Percentiles rank a stretch among this genome's conserved stretches.
These are phyloP conservation scores for Trichophyton simii DNA, from an alignment of 2,329 filamentous ascomycete genomes.

Conservation along the genomic window DNA sequence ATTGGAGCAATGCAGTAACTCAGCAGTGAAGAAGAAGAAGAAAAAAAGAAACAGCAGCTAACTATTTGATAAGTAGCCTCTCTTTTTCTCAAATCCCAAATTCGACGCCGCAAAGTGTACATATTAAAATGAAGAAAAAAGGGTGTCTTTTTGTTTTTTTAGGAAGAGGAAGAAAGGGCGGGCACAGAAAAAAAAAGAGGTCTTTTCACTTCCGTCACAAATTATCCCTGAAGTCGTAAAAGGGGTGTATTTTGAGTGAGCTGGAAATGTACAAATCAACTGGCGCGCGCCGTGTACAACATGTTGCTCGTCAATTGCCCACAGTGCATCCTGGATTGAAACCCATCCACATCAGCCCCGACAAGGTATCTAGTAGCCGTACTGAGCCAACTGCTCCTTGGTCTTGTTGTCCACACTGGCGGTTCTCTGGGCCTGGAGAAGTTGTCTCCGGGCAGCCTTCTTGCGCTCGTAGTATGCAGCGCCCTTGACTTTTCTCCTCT, in stretches of 20 bases:
- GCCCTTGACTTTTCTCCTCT: constrained; percentile 99
- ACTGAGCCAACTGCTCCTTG: constrained; percentile 73
- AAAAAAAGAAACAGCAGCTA: constrained; percentile 20
- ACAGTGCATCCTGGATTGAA: constrained; percentile 25
- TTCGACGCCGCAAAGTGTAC: constrained; percentile 22
- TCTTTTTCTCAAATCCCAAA: constrained; percentile 23
- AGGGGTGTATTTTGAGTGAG: constrained; percentile 10
- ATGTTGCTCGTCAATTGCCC: constrained; percentile 27
- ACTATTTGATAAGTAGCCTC: constrained; percentile 24
- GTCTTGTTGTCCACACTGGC: constrained; percentile 78
- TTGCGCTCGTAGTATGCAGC: constrained; percentile 99
- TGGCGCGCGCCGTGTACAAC: constrained; percentile 28
- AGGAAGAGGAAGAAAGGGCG: no score
- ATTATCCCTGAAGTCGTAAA: constrained; percentile 14
- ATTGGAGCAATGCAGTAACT: constrained; percentile 25
- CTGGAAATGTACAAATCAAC: constrained; percentile 23
- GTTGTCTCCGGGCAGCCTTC: constrained; percentile 86
- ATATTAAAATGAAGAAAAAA: constrained; percentile 16
- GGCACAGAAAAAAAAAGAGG: constrained; percentile 1
- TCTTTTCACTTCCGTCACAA: constrained; percentile 13
- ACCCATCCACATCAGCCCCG: constrained; percentile 28
- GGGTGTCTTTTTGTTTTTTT: constrained; percentile 7
- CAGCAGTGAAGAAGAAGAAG: constrained; percentile 20
- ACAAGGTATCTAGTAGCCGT: constrained; percentile 63
- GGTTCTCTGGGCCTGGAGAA: constrained; percentile 85